Conservation (phyloP, 768 basidiomycete species). For the Amanita rubescens region DNA sequence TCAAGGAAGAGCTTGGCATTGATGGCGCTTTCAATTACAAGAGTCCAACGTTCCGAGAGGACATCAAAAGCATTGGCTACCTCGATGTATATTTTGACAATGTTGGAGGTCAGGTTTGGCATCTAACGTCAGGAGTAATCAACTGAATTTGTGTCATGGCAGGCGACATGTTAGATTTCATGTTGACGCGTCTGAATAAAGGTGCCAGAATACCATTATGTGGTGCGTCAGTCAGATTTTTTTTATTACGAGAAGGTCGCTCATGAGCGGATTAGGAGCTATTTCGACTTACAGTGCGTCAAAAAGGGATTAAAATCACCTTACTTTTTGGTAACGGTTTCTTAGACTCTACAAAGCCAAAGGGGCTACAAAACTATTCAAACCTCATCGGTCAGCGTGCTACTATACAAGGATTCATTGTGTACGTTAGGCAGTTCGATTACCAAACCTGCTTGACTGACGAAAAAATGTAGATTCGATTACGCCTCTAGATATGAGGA, state of each 20-base stretch:
- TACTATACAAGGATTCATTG: slow-evolving; percentile 77
- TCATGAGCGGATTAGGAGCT: slow-evolving; percentile 41
- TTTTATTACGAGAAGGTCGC: not conserved
- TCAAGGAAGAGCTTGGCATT: slow-evolving; percentile 78
- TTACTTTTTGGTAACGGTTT: not conserved
- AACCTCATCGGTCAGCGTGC: slow-evolving; percentile 73
- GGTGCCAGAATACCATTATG: slow-evolving; percentile 75
- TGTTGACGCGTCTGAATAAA: slow-evolving; percentile 66
- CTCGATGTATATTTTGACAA: slow-evolving; percentile 86
- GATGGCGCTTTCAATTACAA: slow-evolving; percentile 88
- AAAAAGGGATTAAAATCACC: not conserved
- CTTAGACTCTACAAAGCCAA: slow-evolving; percentile 52
- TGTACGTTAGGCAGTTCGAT: slow-evolving; percentile 34
- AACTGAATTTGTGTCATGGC: slow-evolving; percentile 11
- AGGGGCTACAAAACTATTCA: slow-evolving; percentile 59
- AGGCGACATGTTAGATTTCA: slow-evolving; percentile 77
- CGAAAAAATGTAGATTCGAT: slow-evolving; percentile 49
- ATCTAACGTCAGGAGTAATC: slow-evolving; percentile 9
- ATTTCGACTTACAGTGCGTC: slow-evolving; percentile 77
- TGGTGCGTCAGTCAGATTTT: slow-evolving; percentile 39
- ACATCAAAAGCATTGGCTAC: slow-evolving; percentile 72
- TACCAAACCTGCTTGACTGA: not conserved
- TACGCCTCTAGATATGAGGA: slow-evolving; percentile 53
- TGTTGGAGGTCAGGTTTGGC: slow-evolving; percentile 43
- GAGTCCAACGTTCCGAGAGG: slow-evolving; percentile 55